Conservation (phyloP, 2,329 filamentous ascomycete genomes). For the Tolypocladium ophioglossoides region DNA sequence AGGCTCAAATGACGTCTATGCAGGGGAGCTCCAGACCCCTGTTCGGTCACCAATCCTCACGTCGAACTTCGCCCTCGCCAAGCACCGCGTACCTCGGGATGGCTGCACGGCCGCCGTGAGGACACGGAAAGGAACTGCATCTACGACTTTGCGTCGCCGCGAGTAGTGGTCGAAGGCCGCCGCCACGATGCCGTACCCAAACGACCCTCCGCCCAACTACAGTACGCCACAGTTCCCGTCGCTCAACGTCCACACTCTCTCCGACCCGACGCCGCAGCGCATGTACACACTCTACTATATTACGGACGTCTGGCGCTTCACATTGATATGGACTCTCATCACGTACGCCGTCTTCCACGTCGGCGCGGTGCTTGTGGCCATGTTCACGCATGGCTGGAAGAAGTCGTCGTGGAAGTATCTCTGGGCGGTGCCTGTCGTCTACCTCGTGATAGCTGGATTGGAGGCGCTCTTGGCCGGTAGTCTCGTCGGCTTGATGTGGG, state of each 20-base stretch:
- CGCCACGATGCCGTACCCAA: conserved; percentile 2
- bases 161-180: neutral
- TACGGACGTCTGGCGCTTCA: conserved; percentile 77
- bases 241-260: conserved; percentile 60
- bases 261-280: conserved; percentile 29
- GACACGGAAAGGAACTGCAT: neutral
- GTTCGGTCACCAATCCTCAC: neutral
- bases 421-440: conserved; percentile 63
- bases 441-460: conserved; percentile 58
- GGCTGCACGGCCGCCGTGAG: neutral
- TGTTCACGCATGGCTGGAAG: conserved; percentile 57
- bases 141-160: neutral
- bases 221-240: conserved; percentile 65
- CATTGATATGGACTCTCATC: conserved; percentile 75
- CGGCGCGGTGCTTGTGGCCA: conserved; percentile 58
- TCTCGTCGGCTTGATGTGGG: conserved; percentile 65
- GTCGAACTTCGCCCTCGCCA: neutral
- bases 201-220: conserved; percentile 42
- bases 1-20: conserved; percentile 11
- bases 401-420: conserved; percentile 48
- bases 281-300: conserved; percentile 59
- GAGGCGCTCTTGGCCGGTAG: conserved; percentile 75
- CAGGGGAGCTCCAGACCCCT: neutral
- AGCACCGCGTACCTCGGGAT: neutral
- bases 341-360: conserved; percentile 68